phyloP scores from a whole-genome alignment of 2,329 filamentous ascomycete genomes.

The Xylaria sp. region DNA sequence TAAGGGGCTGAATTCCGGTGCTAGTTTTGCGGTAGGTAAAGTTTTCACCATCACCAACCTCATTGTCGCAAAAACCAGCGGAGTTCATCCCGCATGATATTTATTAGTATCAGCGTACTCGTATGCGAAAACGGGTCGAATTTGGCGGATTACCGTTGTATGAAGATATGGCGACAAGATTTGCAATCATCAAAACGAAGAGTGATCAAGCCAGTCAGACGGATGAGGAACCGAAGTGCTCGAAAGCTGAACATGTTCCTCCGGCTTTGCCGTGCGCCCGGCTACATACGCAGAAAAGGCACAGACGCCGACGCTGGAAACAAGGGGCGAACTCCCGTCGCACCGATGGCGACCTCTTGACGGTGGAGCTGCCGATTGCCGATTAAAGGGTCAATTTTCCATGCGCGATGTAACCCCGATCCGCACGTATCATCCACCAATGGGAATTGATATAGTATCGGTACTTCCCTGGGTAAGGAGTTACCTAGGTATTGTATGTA shows the following conservation, averaged over 20 bases:
- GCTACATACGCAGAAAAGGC: background rate
- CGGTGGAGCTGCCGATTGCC: background rate
- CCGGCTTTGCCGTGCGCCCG: background rate
- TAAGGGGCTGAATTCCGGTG: no score
- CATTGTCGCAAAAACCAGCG: no score
- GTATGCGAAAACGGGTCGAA: no score
- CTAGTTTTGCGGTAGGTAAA: no score
- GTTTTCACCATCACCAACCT: no score
- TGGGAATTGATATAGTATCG: background rate
- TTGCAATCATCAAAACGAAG: background rate
- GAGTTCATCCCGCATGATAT: no score
- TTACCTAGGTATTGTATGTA: background rate
- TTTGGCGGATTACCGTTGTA: no score
- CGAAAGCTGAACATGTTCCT: background rate
- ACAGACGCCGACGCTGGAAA: background rate
- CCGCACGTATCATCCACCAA: background rate
- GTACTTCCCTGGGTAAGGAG: background rate
- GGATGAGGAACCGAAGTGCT: background rate
- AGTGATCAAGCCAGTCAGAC: background rate
- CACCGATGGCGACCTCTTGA: background rate
- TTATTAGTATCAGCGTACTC: no score
- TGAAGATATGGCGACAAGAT: no score
- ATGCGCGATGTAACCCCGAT: background rate
- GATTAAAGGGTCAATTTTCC: background rate
- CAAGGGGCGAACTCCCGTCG: background rate